These are phyloP conservation scores for Sanghuangporus weigelae DNA, from an alignment of 1,284 basidiomycete genomes.

Conservation along the genomic window DNA sequence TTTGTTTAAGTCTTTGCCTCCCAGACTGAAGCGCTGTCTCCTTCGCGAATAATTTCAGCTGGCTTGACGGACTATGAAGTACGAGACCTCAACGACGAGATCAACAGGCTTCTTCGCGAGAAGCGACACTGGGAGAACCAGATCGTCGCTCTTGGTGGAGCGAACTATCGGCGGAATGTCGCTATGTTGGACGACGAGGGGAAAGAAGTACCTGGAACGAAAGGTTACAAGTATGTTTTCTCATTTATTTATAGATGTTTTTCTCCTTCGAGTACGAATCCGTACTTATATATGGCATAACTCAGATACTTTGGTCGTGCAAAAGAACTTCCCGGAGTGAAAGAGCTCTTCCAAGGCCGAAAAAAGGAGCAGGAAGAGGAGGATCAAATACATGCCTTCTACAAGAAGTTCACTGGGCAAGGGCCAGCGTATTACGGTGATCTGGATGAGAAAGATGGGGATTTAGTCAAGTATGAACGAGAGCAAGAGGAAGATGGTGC, in stretches of 20 bases:
- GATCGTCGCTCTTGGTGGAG: conserved; percentile 91
- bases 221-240: conserved; percentile 87
- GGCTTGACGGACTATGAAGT: conserved; percentile 95
- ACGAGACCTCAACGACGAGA: conserved; percentile 95
- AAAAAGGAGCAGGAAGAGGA: conserved; percentile 84
- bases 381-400: conserved; percentile 70
- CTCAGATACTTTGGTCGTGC: conserved; percentile 93
- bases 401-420: conserved; percentile 87
- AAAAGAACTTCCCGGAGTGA: conserved; percentile 93
- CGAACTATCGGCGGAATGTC: conserved; percentile 90
- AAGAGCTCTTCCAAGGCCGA: conserved; percentile 85
- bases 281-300: not conserved
- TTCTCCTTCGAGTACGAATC: not conserved
- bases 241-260: not conserved
- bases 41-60: conserved; percentile 40
- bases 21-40: not conserved
- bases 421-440: conserved; percentile 92
- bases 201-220: conserved; percentile 93
- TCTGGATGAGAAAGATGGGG: conserved; percentile 76
- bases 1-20: not conserved
- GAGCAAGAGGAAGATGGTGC: conserved; percentile 72
- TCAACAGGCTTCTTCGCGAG: conserved; percentile 93
- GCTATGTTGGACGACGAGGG: conserved; percentile 93
- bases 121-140: conserved; percentile 98
- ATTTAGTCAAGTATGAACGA: conserved; percentile 67